Percentiles rank a stretch among this genome's conserved stretches.
Evolutionary conservation across 768 basidiomycete species (phyloP).

Genomic region (Mycena galopus): DNA sequence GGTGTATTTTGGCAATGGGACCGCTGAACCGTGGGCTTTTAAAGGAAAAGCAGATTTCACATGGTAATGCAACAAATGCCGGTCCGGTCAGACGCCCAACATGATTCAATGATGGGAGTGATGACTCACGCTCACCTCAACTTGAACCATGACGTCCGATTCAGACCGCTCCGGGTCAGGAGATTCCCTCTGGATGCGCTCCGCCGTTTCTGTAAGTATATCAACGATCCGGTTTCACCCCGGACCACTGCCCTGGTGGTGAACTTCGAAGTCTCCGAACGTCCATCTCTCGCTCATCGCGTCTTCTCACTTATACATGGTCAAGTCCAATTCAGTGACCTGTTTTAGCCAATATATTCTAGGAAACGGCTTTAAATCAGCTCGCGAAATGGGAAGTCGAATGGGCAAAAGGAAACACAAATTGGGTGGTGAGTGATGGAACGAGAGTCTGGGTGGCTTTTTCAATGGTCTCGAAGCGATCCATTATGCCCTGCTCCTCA

Average conservation of each 20-base stretch:
- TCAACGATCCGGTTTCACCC: constrained; percentile 69
- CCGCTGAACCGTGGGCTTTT: too few species aligned
- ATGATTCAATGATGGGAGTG: too few species aligned
- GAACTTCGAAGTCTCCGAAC: too few species aligned
- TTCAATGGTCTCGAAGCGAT: constrained; percentile 72
- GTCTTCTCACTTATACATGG: constrained; percentile 55
- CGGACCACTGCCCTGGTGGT: constrained; percentile 62
- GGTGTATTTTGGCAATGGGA: too few species aligned
- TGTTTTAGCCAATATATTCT: constrained; percentile 78
- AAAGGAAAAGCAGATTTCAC: too few species aligned
- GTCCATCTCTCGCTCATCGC: constrained; percentile 46
- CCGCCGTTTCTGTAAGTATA: constrained; percentile 79
- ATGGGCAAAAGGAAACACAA: constrained; percentile 73
- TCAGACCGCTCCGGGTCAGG: constrained; percentile 37
- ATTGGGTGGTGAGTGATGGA: constrained; percentile 68
- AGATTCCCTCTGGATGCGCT: constrained; percentile 54
- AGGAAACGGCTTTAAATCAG: constrained; percentile 73
- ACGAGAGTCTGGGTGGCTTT: constrained; percentile 77
- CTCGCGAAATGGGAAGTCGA: constrained; percentile 67
- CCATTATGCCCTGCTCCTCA: constrained; percentile 59
- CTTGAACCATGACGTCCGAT: constrained; percentile 5
- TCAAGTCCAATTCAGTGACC: constrained; percentile 65
- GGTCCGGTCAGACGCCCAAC: too few species aligned
- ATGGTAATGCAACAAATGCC: too few species aligned
- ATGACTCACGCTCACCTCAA: not conserved